phyloP scores from a whole-genome alignment of 495 filamentous ascomycete genomes.

The Cladorrhinum samala region DNA sequence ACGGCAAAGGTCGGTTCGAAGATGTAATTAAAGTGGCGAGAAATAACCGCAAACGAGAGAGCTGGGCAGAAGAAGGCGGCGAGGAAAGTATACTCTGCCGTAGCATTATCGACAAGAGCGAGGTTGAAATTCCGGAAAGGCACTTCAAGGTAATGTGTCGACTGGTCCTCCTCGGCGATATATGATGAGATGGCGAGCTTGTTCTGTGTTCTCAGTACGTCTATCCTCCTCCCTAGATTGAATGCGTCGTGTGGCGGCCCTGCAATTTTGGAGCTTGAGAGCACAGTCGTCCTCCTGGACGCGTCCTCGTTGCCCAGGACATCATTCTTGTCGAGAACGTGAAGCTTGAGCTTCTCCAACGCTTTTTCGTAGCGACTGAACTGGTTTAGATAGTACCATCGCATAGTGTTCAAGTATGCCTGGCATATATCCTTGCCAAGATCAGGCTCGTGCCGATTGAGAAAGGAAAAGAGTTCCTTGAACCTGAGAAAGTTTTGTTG shows the following conservation, averaged over 20 bases:
- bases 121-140: conserved; percentile 93
- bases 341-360: conserved; percentile 76
- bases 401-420: conserved; percentile 97
- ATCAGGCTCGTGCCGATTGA: conserved; percentile 67
- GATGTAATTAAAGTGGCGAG: conserved; percentile 65
- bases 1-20: conserved; percentile 80
- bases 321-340: conserved; percentile 76
- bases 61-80: conserved; percentile 75
- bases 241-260: conserved; percentile 77
- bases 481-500: conserved; percentile 81
- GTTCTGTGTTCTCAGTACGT: conserved; percentile 65
- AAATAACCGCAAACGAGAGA: conserved; percentile 50
- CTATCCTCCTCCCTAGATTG: conserved; percentile 75
- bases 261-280: conserved; percentile 42
- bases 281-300: conserved; percentile 49
- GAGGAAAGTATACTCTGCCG: conserved; percentile 92
- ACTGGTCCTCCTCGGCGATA: conserved; percentile 80
- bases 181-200: conserved; percentile 71
- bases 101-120: conserved; percentile 86
- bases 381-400: conserved; percentile 93
- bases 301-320: conserved; percentile 74
- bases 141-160: conserved; percentile 77
- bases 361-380: conserved; percentile 83
- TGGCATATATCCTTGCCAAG: conserved; percentile 83
- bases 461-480: conserved; percentile 80